These are phyloP conservation scores for Blumeria hordei DNA, from an alignment of 2,329 filamentous ascomycete species.

Conservation along the genomic window DNA sequence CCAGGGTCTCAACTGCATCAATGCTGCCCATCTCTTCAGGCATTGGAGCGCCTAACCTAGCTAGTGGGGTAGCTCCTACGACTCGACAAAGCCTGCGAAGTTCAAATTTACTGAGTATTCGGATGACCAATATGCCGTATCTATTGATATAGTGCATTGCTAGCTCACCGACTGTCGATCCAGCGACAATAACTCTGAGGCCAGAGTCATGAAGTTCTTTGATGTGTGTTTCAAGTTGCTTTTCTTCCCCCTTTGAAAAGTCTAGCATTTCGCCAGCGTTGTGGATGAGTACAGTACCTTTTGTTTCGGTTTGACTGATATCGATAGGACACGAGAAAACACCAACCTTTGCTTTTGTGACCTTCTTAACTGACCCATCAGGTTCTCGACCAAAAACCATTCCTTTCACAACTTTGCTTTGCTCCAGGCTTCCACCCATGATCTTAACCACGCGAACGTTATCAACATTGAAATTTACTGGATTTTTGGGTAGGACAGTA, in stretches of 20 bases:
- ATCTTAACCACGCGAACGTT: constrained; percentile 99
- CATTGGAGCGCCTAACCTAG: constrained; percentile 89
- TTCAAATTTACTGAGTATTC: constrained; percentile 95
- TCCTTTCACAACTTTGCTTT: constrained; percentile 83
- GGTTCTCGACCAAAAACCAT: constrained; percentile 97
- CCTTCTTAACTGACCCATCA: constrained; percentile 81
- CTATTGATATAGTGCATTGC: constrained; percentile 96
- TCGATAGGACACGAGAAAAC: constrained; percentile 95
- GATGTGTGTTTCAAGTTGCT: constrained; percentile 68
- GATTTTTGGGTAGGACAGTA: constrained; percentile 84
- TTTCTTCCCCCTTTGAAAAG: constrained; percentile 92
- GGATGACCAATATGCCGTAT: constrained; percentile 86
- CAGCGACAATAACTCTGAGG: constrained; percentile 73
- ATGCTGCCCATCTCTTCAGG: constrained; percentile 97
- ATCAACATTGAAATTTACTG: constrained; percentile 91
- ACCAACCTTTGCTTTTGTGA: constrained; percentile 76
- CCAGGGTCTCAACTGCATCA: constrained; percentile 86
- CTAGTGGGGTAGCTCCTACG: constrained; percentile 87
- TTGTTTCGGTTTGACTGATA: constrained; percentile 89
- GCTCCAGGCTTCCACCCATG: constrained; percentile 87
- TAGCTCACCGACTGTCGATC: constrained; percentile 82
- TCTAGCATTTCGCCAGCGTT: constrained; percentile 98
- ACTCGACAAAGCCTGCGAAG: constrained; percentile 85
- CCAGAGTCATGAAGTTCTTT: constrained; percentile 94
- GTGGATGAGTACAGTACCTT: constrained; percentile 88